Percentiles rank a stretch among this genome's conserved stretches.
Conservation (phyloP, 2,329 filamentous ascomycete species). For the Aspergillus chevalieri region DNA sequence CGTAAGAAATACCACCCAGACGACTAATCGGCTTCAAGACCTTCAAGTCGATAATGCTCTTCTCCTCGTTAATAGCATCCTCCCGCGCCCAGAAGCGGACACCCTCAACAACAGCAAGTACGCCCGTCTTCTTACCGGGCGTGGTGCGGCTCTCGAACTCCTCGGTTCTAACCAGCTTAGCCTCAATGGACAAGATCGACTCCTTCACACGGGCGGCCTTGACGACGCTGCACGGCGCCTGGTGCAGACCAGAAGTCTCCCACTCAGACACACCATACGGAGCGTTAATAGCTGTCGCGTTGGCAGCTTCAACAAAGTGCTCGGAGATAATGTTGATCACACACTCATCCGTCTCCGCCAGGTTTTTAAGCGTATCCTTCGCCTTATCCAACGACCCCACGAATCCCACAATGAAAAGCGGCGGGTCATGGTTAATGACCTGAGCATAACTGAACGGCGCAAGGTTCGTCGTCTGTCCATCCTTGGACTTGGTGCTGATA, state of each 20-base stretch:
- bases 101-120: constrained; percentile 73
- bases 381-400: constrained; percentile 52
- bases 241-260: constrained; percentile 69
- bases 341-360: constrained; percentile 67
- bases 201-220: constrained; percentile 69
- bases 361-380: constrained; percentile 75
- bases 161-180: constrained; percentile 63
- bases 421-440: constrained; percentile 77
- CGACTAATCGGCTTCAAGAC: constrained; percentile 70
- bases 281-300: constrained; percentile 70
- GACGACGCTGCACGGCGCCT: constrained; percentile 60
- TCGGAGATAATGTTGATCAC: constrained; percentile 84
- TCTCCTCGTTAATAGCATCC: constrained; percentile 76
- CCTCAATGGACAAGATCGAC: constrained; percentile 77
- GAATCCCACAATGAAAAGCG: constrained; percentile 66
- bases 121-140: constrained; percentile 68
- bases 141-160: constrained; percentile 70
- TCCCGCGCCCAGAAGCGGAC: constrained; percentile 83
- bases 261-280: constrained; percentile 75
- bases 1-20: constrained; percentile 82
- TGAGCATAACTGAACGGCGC: constrained; percentile 86
- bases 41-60: constrained; percentile 66
- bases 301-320: constrained; percentile 80
- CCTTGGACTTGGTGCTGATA: constrained; percentile 52
- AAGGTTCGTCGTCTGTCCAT: constrained; percentile 66